Base-by-base conservation (phyloP, 225 moss, liverwort and hornwort species). In the Neckera pumila region DNA sequence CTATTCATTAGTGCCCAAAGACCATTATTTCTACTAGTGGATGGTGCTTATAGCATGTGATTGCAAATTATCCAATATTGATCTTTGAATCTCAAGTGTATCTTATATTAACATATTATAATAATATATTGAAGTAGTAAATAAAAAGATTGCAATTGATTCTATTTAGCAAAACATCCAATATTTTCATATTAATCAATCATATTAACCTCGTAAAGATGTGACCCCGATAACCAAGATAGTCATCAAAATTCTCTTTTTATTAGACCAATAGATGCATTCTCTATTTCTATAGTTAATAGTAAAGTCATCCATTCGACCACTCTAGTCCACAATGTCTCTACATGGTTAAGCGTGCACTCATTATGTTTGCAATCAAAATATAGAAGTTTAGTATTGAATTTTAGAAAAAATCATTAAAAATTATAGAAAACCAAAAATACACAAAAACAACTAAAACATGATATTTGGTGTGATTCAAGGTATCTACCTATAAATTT, bases 1-100 rank as follows among this genome's bases (percentile, higher is more conserved):
- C 6, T n/a, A 57, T 78, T 78, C 17, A n/a, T 0, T n/a, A 0
- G 1, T 10, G 1, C 3, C 26, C 6, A n/a, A 38, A 11, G 17
- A 14, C 26, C 11, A 78, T 17, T 11, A 27, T 17, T 56, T 78
- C 17, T n/a, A 78, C 0, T 17, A 17, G 11, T 6, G 2, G 2
- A 82, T 3, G 26, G 26, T 65, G n/a, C 7, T 65, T 65, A 2
- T 2, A 1, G 6, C 27, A 65, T 27, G 8, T 11, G 4, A 27
- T 82, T 82, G 12, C 25, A 65, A 36, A 36, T 17, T 16, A 64
- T 0, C 36, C 45, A 13, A 3, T 81, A 62, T 21, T 28, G 18
- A 25, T 25, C 4, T 53, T 30, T 12, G 20, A 80, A 6, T 30
- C 18, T 60, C 5, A 80, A 80, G 14, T 80, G 6, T 19, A 31